Evolutionary conservation across 768 basidiomycete species (phyloP).

Genomic region (Mycena capillaripes): DNA sequence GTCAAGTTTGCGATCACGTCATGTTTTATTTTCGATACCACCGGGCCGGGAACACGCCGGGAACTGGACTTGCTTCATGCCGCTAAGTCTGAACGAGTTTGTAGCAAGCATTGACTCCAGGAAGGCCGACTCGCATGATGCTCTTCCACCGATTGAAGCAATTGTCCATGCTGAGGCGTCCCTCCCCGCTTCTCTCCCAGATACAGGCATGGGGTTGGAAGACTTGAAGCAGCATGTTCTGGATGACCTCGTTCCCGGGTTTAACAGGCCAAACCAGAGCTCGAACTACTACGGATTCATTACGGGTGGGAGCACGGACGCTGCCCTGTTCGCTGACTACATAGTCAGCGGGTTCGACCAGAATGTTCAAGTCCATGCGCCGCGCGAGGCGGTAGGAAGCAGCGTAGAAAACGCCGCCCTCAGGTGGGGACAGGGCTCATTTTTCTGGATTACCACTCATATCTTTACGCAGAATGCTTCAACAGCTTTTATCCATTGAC

Average conservation of each 20-base stretch:
- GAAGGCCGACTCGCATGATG: not conserved
- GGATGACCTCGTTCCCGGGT: slow-evolving; percentile 25
- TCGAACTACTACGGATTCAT: slow-evolving; percentile 33
- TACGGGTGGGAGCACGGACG: slow-evolving; percentile 24
- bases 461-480: slow-evolving; percentile 23
- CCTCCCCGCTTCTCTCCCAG: slow-evolving; percentile 22
- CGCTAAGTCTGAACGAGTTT: slow-evolving; percentile 30
- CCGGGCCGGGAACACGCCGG: not conserved
- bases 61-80: not conserved
- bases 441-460: not conserved
- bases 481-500: slow-evolving; percentile 27
- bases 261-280: slow-evolving; percentile 24
- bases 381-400: slow-evolving; percentile 19
- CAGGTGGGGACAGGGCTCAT: not conserved
- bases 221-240: slow-evolving; percentile 25
- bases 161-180: slow-evolving; percentile 27
- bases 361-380: slow-evolving; percentile 22
- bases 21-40: no score
- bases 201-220: slow-evolving; percentile 28
- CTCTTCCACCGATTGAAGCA: slow-evolving; percentile 22
- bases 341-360: slow-evolving; percentile 28
- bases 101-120: slow-evolving; percentile 12
- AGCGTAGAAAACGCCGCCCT: slow-evolving; percentile 22
- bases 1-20: not conserved
- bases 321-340: slow-evolving; percentile 29